phyloP scores from a whole-genome alignment of 2,329 filamentous ascomycete species.

The Lasiodiplodia theobromae region DNA sequence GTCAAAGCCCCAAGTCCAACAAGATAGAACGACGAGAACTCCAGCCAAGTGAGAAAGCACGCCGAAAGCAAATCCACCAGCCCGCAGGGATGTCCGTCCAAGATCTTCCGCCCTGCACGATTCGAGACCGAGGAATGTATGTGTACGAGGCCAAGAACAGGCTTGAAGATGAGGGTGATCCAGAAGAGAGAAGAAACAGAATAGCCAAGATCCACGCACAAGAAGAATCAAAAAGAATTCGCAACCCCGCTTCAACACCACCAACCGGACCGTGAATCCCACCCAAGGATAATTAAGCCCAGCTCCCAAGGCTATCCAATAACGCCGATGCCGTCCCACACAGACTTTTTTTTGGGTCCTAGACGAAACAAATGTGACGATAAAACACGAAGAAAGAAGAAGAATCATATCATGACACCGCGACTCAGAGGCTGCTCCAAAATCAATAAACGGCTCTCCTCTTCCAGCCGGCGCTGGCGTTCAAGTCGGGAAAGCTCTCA shows the following conservation, averaged over 20 bases:
- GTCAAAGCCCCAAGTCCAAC: constrained; percentile 34
- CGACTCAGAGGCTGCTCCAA: not conserved
- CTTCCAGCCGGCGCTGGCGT: constrained; percentile 14
- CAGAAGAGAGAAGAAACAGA: not conserved
- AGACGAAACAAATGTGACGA: not conserved
- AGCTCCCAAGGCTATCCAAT: constrained; percentile 1
- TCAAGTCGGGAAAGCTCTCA: constrained; percentile 29
- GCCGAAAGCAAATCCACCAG: not conserved
- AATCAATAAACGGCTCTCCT: constrained; percentile 7
- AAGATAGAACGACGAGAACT: constrained; percentile 8
- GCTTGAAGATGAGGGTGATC: not conserved
- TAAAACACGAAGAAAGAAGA: not conserved
- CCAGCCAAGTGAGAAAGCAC: not conserved
- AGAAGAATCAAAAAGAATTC: constrained; percentile 4
- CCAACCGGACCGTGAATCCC: not conserved
- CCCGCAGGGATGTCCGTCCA: not conserved
- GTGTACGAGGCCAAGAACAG: not conserved
- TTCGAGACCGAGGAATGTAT: not conserved
- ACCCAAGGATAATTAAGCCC: not conserved
- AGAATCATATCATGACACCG: not conserved
- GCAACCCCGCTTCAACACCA: not conserved
- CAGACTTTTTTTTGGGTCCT: not conserved
- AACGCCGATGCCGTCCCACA: constrained; percentile 4
- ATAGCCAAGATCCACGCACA: not conserved
- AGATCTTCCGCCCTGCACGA: not conserved